Evolutionary conservation across 306 rosid species (phyloP).

Genomic region (Quillaja saponaria): DNA sequence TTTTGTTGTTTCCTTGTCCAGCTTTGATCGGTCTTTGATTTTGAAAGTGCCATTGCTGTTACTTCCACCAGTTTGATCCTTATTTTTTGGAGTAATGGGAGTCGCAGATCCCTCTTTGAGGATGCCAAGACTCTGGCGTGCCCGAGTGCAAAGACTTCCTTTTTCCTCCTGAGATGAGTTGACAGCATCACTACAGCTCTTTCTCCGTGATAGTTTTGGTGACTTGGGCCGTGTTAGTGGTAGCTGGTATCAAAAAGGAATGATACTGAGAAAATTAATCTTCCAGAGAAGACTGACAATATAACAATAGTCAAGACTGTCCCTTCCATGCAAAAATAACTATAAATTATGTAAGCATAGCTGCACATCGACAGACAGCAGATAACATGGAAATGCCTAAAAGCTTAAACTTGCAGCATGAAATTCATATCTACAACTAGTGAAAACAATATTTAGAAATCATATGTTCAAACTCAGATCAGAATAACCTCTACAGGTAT

Average conservation of each 20-base stretch:
- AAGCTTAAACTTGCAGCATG: neutral
- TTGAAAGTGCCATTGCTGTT: conserved; percentile 39
- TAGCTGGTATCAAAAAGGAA: conserved; percentile 50
- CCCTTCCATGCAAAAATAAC: conserved; percentile 8
- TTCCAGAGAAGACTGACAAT: conserved; percentile 11
- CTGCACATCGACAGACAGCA: neutral
- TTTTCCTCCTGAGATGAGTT: conserved; percentile 33
- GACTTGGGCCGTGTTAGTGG: conserved; percentile 93
- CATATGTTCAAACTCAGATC: conserved; percentile 7
- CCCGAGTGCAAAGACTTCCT: conserved; percentile 40
- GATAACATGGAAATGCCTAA: neutral
- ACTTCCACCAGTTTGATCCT: conserved; percentile 42
- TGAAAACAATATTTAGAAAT: neutral
- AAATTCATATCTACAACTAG: neutral
- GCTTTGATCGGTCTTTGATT: conserved; percentile 48
- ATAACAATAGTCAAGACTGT: neutral
- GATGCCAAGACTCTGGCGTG: conserved; percentile 60
- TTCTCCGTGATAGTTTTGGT: conserved; percentile 83
- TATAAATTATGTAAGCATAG: neutral
- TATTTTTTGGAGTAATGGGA: conserved; percentile 37
- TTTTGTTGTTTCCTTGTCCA: conserved; percentile 45
- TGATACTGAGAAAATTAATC: conserved; percentile 1
- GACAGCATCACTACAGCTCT: conserved; percentile 72
- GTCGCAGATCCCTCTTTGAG: conserved; percentile 31
- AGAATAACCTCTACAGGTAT: neutral